Evolutionary conservation across 75 land plant species (phyloP).

Genomic region (Pseudotsuga menziesii): DNA sequence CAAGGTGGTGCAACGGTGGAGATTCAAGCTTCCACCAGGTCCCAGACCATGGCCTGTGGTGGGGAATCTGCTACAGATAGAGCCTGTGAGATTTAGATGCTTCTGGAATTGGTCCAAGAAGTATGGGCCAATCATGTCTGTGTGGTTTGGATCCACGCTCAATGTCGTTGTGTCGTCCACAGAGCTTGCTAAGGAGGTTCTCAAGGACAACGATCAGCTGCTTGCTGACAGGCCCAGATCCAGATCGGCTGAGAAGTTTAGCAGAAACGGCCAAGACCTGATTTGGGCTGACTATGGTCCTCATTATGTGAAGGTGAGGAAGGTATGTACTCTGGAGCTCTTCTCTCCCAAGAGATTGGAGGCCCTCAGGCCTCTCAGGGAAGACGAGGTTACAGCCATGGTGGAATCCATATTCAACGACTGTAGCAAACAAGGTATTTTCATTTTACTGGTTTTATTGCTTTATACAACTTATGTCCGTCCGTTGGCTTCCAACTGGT

Average conservation of each 20-base stretch:
- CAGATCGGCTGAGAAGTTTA: slow-evolving; percentile 63
- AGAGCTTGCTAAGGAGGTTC: slow-evolving; percentile 75
- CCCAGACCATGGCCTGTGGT: slow-evolving; percentile 78
- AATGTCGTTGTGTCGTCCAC: slow-evolving; percentile 73
- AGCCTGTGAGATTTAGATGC: slow-evolving; percentile 81
- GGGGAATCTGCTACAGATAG: slow-evolving; percentile 79
- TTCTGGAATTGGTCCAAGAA: slow-evolving; percentile 72
- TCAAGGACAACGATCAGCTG: slow-evolving; percentile 82
- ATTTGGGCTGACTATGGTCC: slow-evolving; percentile 99
- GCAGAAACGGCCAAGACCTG: slow-evolving; percentile 82
- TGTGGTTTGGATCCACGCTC: slow-evolving; percentile 89
- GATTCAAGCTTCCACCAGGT: slow-evolving; percentile 66
- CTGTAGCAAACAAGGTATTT: too few species aligned
- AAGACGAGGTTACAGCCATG: slow-evolving; percentile 92
- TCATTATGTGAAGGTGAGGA: slow-evolving; percentile 94
- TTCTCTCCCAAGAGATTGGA: slow-evolving; percentile 86
- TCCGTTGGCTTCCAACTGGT: too few species aligned
- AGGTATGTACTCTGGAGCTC: slow-evolving; percentile 86
- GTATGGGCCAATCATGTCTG: slow-evolving; percentile 92
- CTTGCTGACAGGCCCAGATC: slow-evolving; percentile 56
- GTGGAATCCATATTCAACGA: slow-evolving; percentile 54
- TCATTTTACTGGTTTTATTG: too few species aligned
- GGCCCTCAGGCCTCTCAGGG: slow-evolving; percentile 57
- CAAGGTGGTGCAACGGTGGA: too few species aligned
- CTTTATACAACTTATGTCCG: too few species aligned